Conservation (phyloP, 495 filamentous ascomycete genomes). For the Penicillium paradoxum region DNA sequence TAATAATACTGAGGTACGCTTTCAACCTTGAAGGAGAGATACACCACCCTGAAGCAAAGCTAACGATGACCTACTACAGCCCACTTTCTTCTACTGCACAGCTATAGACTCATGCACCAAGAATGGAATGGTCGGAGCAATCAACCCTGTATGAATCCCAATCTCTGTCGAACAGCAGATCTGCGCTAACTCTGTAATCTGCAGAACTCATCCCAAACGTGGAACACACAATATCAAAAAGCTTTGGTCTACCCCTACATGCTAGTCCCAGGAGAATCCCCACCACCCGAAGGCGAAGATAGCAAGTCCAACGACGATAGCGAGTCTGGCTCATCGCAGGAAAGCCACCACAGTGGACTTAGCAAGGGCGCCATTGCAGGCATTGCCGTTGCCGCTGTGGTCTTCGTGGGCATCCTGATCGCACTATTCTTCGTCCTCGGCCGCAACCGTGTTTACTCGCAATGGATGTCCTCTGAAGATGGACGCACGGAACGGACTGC, state of each 20-base stretch:
- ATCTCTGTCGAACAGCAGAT: background rate
- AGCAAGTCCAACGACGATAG: background rate
- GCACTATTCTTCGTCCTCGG: slow-evolving; percentile 39
- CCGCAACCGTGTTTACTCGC: slow-evolving; percentile 32
- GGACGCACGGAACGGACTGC: slow-evolving; percentile 30
- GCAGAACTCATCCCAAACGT: slow-evolving; percentile 33
- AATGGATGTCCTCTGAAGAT: slow-evolving; percentile 35
- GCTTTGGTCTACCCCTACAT: slow-evolving; percentile 34
- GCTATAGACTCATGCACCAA: slow-evolving; percentile 35
- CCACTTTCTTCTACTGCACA: slow-evolving; percentile 40
- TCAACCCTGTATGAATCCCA: slow-evolving; percentile 30
- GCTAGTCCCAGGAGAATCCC: slow-evolving; percentile 35
- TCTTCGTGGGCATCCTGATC: slow-evolving; percentile 29
- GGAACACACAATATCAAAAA: slow-evolving; percentile 27
- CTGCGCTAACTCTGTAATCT: background rate
- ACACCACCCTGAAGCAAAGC: background rate
- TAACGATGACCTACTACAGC: slow-evolving; percentile 15
- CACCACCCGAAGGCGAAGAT: slow-evolving; percentile 32
- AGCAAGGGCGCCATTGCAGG: slow-evolving; percentile 36
- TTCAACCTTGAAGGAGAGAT: background rate
- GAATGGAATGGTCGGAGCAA: slow-evolving; percentile 43
- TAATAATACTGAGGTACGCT: slow-evolving; percentile 32
- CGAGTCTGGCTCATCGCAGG: background rate
- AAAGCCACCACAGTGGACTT: slow-evolving; percentile 10
- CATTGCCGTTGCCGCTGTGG: slow-evolving; percentile 31